These are phyloP conservation scores for Phragmites australis DNA, from an alignment of 176 grass and related monocot genomes.

Conservation along the genomic window DNA sequence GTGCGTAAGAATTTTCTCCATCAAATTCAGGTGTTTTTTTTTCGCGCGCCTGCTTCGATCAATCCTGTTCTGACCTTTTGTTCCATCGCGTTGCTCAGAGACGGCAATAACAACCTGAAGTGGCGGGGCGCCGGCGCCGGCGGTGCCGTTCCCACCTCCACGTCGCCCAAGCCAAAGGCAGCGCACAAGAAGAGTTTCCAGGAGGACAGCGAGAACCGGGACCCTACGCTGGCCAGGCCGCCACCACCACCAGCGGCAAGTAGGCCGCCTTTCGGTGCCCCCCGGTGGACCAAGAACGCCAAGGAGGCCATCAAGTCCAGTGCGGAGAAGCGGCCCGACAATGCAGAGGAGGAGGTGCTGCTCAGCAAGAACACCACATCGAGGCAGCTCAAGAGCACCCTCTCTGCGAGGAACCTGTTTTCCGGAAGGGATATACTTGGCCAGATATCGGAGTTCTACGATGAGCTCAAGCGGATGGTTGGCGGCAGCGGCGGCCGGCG, in stretches of 20 bases:
- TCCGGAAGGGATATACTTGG: constrained; percentile 82
- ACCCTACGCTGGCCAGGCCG: constrained; percentile 62
- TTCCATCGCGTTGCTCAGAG: constrained; percentile 47
- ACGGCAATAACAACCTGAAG: constrained; percentile 61
- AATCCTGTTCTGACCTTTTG: constrained; percentile 21
- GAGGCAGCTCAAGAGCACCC: constrained; percentile 80
- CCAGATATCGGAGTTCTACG: constrained; percentile 94
- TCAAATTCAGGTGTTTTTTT: constrained; percentile 24
- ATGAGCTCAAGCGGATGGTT: constrained; percentile 86
- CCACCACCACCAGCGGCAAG: constrained; percentile 19
- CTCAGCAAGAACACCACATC: constrained; percentile 46
- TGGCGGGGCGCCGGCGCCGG: constrained; percentile 51
- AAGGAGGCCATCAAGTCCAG: constrained; percentile 91
- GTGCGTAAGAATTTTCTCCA: constrained; percentile 14
- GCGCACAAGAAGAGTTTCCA: constrained; percentile 58
- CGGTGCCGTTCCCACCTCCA: constrained; percentile 30
- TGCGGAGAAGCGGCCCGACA: constrained; percentile 49
- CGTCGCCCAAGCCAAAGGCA: constrained; percentile 43
- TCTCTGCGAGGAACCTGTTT: constrained; percentile 97
- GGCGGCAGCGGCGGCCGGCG: constrained; percentile 36
- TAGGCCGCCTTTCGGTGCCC: constrained; percentile 56
- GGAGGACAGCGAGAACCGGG: constrained; percentile 83
- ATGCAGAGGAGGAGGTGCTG: constrained; percentile 56
- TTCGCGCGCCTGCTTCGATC: not conserved
- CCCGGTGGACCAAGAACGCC: constrained; percentile 55